A percentile compares a stretch with the other conserved stretches of the same genome.
Conservation (phyloP, 2,329 filamentous ascomycete species). For the Fusarium pseudonygamai region DNA sequence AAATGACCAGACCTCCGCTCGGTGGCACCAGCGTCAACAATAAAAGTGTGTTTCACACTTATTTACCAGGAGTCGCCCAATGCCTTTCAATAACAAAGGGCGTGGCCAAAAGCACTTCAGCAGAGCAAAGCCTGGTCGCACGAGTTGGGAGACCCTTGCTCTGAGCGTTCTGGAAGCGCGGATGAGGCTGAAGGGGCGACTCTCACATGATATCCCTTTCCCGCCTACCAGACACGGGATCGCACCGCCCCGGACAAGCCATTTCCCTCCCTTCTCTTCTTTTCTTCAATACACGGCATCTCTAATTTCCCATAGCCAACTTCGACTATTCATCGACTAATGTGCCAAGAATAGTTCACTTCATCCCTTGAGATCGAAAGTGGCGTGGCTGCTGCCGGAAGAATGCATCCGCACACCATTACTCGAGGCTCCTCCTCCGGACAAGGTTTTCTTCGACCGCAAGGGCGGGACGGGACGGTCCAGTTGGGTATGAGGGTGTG, state of each 20-base stretch:
- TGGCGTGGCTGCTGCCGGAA: slow-evolving; percentile 3
- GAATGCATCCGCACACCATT: background rate
- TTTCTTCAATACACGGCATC: background rate
- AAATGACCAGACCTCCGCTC: slow-evolving; percentile 30
- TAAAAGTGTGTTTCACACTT: slow-evolving; percentile 2
- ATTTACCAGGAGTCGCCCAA: background rate
- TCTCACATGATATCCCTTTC: slow-evolving; percentile 11
- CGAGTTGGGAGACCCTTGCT: background rate
- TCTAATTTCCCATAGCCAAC: background rate
- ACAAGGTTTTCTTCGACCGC: background rate
- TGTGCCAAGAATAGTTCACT: slow-evolving; percentile 18
- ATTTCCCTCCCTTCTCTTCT: slow-evolving; percentile 12
- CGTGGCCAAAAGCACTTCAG: background rate
- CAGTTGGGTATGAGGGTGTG: slow-evolving; percentile 4
- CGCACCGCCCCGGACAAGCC: slow-evolving; percentile 27
- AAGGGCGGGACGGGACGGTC: slow-evolving; percentile 32
- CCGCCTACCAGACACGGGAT: slow-evolving; percentile 26
- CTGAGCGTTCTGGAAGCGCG: slow-evolving; percentile 23
- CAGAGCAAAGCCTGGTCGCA: background rate
- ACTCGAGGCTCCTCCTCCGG: background rate
- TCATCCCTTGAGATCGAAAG: slow-evolving; percentile 12
- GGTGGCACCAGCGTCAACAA: slow-evolving; percentile 8
- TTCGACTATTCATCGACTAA: slow-evolving; percentile 2
- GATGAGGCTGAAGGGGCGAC: slow-evolving; percentile 24
- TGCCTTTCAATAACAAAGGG: background rate